A percentile compares a stretch with the other conserved stretches of the same genome.
phyloP scores from a whole-genome alignment of 768 basidiomycete genomes.

The Lactarius tabidus region DNA sequence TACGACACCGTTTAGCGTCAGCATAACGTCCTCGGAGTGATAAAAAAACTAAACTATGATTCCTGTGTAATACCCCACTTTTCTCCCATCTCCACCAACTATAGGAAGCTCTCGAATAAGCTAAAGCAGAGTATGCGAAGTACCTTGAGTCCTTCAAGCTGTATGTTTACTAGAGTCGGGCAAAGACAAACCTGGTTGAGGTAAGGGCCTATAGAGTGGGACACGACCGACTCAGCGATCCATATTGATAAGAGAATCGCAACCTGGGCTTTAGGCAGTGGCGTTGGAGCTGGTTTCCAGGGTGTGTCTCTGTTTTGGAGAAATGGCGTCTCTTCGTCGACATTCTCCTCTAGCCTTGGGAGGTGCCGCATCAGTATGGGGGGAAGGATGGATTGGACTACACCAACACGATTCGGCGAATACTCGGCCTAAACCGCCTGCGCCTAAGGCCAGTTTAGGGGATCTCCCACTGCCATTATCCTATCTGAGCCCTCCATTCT shows the following conservation, averaged over 20 bases:
- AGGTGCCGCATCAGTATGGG: too few relatives aligned
- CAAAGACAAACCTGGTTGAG: constrained; percentile 39
- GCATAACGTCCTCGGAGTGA: background rate
- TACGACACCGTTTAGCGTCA: constrained; percentile 18
- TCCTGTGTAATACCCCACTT: constrained; percentile 36
- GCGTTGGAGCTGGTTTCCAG: constrained; percentile 31
- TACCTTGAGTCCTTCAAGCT: too few relatives aligned
- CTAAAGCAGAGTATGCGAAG: constrained; percentile 29
- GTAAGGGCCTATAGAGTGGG: constrained; percentile 47
- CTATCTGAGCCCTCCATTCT: too few relatives aligned
- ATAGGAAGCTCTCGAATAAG: constrained; percentile 41
- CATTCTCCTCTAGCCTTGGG: too few relatives aligned
- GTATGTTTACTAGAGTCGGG: background rate
- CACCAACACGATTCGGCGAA: too few relatives aligned
- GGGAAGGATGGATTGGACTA: too few relatives aligned
- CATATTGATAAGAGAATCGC: constrained; percentile 40
- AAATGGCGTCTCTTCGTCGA: background rate
- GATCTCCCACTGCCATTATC: too few relatives aligned
- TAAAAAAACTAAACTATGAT: constrained; percentile 38
- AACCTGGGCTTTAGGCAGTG: constrained; percentile 46
- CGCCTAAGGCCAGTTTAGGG: too few relatives aligned
- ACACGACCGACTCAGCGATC: constrained; percentile 47
- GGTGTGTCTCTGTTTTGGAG: background rate
- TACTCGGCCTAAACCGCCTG: too few relatives aligned
- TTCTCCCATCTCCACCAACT: constrained; percentile 39